These are phyloP conservation scores for Phialophora verrucosa DNA, from an alignment of 2,329 filamentous ascomycete genomes.

Conservation along the genomic window DNA sequence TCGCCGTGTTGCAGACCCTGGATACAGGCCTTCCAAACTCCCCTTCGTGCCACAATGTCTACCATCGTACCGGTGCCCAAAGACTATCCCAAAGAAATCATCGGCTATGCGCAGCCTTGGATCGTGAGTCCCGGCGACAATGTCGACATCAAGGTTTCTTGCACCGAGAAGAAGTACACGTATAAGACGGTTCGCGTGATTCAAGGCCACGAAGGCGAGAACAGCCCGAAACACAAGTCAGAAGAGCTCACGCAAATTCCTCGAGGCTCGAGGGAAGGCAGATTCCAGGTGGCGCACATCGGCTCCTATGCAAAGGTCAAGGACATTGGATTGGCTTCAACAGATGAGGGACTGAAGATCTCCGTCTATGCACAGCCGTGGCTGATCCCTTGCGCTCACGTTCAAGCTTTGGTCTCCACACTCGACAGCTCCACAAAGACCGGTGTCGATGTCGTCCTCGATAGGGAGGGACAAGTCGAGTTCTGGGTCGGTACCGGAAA, in stretches of 20 bases:
- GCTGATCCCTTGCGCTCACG: conserved; percentile 12
- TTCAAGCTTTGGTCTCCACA: conserved; percentile 24
- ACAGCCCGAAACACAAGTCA: conserved; percentile 10
- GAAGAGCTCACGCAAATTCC: conserved; percentile 24
- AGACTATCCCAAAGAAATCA: conserved; percentile 30
- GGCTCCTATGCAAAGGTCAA: conserved; percentile 27
- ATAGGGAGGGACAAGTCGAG: conserved; percentile 2
- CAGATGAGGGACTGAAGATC: too few species aligned
- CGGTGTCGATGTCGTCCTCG: conserved; percentile 21
- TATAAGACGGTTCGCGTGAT: conserved; percentile 27
- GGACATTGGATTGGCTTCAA: conserved; percentile 2
- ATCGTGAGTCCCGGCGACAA: conserved; percentile 26
- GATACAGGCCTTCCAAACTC: background rate
- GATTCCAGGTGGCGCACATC: conserved; percentile 24
- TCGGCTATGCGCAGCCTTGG: conserved; percentile 33
- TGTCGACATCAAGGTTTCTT: conserved; percentile 32
- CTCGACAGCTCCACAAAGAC: conserved; percentile 14
- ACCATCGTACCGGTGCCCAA: conserved; percentile 10
- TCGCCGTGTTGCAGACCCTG: too few species aligned
- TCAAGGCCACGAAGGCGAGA: conserved; percentile 21
- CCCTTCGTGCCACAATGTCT: conserved; percentile 7
- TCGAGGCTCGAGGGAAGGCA: conserved; percentile 12
- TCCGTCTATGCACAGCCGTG: too few species aligned
- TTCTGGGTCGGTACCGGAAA: conserved; percentile 16
- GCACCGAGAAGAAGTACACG: conserved; percentile 30